Conservation (phyloP, 139 green algal species). For the Chlorella sp. region DNA sequence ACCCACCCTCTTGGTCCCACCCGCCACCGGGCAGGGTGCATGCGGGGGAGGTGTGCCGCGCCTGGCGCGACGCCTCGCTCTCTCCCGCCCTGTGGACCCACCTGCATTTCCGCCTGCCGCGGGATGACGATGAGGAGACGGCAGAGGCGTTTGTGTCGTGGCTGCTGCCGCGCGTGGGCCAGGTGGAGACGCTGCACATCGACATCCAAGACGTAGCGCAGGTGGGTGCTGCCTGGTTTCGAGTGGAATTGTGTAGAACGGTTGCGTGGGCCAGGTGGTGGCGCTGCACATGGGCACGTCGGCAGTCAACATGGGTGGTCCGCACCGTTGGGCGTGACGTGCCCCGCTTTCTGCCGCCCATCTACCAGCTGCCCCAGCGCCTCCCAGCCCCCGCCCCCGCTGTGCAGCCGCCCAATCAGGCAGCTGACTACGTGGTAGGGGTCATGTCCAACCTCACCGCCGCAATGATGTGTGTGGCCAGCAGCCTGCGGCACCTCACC, state of each 20-base stretch:
- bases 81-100: neutral
- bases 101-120: neutral
- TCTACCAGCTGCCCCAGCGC: neutral
- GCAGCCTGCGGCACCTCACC: neutral
- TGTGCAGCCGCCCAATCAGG: neutral
- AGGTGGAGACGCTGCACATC: slow-evolving; percentile 5
- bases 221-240: neutral
- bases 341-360: neutral
- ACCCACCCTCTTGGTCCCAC: neutral
- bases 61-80: slow-evolving; percentile 3
- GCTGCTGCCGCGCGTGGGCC: neutral
- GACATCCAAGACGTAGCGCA: slow-evolving; percentile 1
- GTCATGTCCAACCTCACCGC: neutral
- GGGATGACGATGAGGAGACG: neutral
- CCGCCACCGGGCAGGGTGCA: neutral
- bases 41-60: slow-evolving; percentile 5
- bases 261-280: too few species aligned
- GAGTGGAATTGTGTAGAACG: too few species aligned
- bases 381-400: neutral
- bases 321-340: too few species aligned
- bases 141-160: slow-evolving; percentile 9
- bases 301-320: too few species aligned
- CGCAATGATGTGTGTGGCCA: neutral
- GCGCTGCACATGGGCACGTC: too few species aligned
- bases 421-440: neutral